These are phyloP conservation scores for Clavispora carvajalis DNA, from an alignment of 805 yeast genomes.

Conservation along the genomic window DNA sequence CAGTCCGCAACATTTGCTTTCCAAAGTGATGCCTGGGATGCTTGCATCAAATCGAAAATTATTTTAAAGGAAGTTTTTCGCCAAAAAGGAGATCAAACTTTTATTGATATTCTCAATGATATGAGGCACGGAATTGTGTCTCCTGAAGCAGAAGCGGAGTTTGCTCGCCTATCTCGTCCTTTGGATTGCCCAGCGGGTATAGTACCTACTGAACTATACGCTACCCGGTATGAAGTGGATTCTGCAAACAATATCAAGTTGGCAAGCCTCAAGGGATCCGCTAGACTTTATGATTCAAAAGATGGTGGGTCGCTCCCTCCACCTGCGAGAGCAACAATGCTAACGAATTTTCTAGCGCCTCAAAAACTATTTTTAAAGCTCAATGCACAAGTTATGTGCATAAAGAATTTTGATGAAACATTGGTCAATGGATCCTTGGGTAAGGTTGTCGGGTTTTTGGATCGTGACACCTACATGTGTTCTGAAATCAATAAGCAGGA, in stretches of 20 bases:
- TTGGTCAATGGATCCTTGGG: slow-evolving; percentile 94
- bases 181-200: slow-evolving; percentile 67
- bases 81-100: slow-evolving; percentile 72
- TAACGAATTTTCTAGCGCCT: slow-evolving; percentile 15
- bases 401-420: slow-evolving; percentile 68
- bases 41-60: slow-evolving; percentile 58
- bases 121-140: slow-evolving; percentile 69
- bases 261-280: slow-evolving; percentile 41
- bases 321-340: slow-evolving; percentile 4
- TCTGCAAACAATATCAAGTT: slow-evolving; percentile 51
- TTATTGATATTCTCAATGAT: slow-evolving; percentile 75
- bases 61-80: slow-evolving; percentile 78
- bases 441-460: slow-evolving; percentile 54
- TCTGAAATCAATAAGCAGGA: slow-evolving; percentile 13
- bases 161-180: slow-evolving; percentile 52
- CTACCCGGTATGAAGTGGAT: slow-evolving; percentile 84
- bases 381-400: slow-evolving; percentile 92
- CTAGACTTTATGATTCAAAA: slow-evolving; percentile 37
- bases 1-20: slow-evolving; percentile 56
- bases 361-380: slow-evolving; percentile 46
- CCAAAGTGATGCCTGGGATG: slow-evolving; percentile 66
- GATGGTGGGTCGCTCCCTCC: slow-evolving; percentile 34
- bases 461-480: slow-evolving; percentile 35
- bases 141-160: slow-evolving; percentile 41
- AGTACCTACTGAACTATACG: slow-evolving; percentile 82